Conservation (phyloP, 108 stramenopile genomes). For the Pseudonitzschia pungens region DNA sequence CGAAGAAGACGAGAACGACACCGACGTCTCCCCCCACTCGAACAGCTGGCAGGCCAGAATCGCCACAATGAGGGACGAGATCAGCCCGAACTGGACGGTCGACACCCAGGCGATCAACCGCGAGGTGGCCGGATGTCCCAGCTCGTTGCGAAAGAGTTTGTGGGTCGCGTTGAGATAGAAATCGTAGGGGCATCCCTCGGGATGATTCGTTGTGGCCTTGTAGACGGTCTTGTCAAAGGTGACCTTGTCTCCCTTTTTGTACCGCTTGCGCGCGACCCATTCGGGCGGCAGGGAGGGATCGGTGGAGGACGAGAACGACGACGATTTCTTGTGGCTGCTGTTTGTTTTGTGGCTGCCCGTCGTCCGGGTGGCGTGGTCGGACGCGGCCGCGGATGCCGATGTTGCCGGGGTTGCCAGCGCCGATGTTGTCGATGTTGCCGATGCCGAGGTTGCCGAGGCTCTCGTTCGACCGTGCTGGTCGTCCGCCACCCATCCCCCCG, state of each 20-base stretch:
- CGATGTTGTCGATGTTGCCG: too few species aligned
- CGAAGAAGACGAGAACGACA: too few species aligned
- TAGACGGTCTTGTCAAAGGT: constrained; percentile 32
- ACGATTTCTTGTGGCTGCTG: neutral
- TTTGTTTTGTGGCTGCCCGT: neutral
- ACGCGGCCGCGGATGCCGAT: too few species aligned
- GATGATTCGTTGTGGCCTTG: constrained; percentile 61
- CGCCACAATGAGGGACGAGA: constrained; percentile 24
- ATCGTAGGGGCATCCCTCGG: constrained; percentile 73
- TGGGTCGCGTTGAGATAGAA: constrained; percentile 58
- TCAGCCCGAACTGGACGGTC: constrained; percentile 44
- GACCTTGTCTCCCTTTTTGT: constrained; percentile 73
- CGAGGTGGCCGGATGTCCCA: constrained; percentile 66
- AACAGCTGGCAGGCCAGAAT: too few species aligned
- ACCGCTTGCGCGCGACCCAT: constrained; percentile 69
- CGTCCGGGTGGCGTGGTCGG: too few species aligned
- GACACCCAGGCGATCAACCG: constrained; percentile 41
- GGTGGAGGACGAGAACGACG: too few species aligned
- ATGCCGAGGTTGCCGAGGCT: too few species aligned
- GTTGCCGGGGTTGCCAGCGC: too few species aligned
- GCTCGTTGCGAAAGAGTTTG: constrained; percentile 65
- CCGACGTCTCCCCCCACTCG: too few species aligned
- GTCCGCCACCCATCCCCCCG: constrained; percentile 67
- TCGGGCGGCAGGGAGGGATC: constrained; percentile 27
- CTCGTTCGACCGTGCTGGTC: too few species aligned